Evolutionary conservation across 345 rosid species (phyloP).

Genomic region (Draba incana): DNA sequence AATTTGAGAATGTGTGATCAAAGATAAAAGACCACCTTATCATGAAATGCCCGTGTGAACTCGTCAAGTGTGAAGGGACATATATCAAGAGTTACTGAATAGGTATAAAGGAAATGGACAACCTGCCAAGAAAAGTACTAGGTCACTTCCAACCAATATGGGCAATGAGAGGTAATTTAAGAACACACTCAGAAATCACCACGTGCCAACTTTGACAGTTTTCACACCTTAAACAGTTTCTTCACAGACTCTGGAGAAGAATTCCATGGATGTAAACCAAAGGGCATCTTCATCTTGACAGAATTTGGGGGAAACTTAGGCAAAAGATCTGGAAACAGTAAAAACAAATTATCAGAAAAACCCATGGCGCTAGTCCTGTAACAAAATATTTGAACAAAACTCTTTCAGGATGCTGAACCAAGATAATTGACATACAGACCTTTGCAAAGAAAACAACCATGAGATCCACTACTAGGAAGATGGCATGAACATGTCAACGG

Average conservation of each 20-base stretch:
- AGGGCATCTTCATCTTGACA: constrained; percentile 85
- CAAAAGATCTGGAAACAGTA: constrained; percentile 69
- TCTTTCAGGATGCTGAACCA: constrained; percentile 19
- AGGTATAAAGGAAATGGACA: constrained; percentile 88
- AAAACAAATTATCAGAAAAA: constrained; percentile 8
- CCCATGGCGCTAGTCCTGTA: constrained; percentile 8
- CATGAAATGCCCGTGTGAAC: constrained; percentile 90
- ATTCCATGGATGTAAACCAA: constrained; percentile 77
- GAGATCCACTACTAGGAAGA: constrained; percentile 52
- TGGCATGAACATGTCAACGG: constrained; percentile 65
- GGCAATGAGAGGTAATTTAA: constrained; percentile 22
- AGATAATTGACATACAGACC: constrained; percentile 51
- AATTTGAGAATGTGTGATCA: constrained; percentile 8
- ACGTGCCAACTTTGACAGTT: constrained; percentile 17
- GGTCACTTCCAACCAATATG: constrained; percentile 26
- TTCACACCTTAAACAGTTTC: constrained; percentile 87
- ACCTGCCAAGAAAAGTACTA: constrained; percentile 59
- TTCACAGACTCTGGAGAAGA: constrained; percentile 76
- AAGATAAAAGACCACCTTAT: constrained; percentile 61
- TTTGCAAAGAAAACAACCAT: constrained; percentile 78
- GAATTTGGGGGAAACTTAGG: constrained; percentile 87
- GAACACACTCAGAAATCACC: background rate
- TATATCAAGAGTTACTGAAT: constrained; percentile 58
- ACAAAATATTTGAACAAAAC: constrained; percentile 23
- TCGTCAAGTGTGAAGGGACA: constrained; percentile 87